Evolutionary conservation across 2,329 filamentous ascomycete genomes (phyloP).

Genomic region (Paraconiothyrium brasiliense): DNA sequence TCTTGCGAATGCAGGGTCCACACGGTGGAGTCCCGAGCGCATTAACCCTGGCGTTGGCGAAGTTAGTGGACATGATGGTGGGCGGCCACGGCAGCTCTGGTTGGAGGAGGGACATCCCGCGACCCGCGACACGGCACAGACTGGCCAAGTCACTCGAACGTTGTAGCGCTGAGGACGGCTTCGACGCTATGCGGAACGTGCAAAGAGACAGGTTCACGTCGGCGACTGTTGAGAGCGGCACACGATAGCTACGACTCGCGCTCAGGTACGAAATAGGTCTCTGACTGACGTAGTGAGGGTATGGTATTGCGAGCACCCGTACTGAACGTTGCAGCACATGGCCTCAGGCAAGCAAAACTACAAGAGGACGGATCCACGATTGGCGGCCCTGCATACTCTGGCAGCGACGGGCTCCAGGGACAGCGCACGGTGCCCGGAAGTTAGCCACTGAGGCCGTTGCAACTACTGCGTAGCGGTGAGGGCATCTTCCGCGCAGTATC

Average conservation of each 20-base stretch:
- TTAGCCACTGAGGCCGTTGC: slow-evolving; percentile 29
- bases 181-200: slow-evolving; percentile 8
- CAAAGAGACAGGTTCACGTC: slow-evolving; percentile 1
- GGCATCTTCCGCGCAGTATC: slow-evolving; percentile 21
- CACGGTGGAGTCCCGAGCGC: slow-evolving; percentile 12
- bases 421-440: slow-evolving; percentile 18
- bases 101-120: slow-evolving; percentile 6
- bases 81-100: slow-evolving; percentile 3
- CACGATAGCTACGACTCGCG: neutral
- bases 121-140: neutral
- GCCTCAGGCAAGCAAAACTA: neutral
- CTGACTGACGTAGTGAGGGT: slow-evolving; percentile 12
- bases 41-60: neutral
- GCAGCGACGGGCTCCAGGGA: slow-evolving; percentile 7
- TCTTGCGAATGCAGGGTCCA: slow-evolving; percentile 12
- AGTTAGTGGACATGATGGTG: neutral
- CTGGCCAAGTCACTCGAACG: slow-evolving; percentile 1
- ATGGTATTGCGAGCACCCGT: neutral
- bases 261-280: slow-evolving; percentile 8
- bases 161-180: neutral
- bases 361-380: slow-evolving; percentile 6
- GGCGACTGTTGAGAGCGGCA: slow-evolving; percentile 13
- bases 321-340: neutral
- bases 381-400: slow-evolving; percentile 17
- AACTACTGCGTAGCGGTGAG: slow-evolving; percentile 24